These are phyloP conservation scores for Cadophora sp. DNA, from an alignment of 2,329 filamentous ascomycete species.

Conservation along the genomic window DNA sequence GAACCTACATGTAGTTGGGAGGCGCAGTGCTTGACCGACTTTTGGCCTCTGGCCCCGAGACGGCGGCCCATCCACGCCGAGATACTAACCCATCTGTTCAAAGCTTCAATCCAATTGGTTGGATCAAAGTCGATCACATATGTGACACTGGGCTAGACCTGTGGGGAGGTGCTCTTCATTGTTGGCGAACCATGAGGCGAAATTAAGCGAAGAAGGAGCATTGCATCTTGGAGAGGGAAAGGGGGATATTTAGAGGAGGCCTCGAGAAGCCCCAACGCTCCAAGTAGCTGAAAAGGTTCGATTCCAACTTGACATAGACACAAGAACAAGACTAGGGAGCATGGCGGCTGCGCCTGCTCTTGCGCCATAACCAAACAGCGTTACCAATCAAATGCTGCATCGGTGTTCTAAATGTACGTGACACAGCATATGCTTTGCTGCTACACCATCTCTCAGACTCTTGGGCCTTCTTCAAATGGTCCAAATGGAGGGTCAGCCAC, in stretches of 20 bases:
- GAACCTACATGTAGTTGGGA: neutral
- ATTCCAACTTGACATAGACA: no score
- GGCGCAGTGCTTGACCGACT: slow-evolving; percentile 2
- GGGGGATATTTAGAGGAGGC: neutral
- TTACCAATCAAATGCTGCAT: neutral
- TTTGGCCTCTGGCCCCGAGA: neutral
- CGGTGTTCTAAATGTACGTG: neutral
- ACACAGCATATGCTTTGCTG: neutral
- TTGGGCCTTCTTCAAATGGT: neutral
- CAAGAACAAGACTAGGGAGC: neutral
- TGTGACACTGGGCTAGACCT: neutral
- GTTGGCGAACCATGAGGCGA: neutral
- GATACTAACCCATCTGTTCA: neutral
- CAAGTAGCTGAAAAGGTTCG: no score
- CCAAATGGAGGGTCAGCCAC: neutral
- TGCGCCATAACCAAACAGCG: neutral
- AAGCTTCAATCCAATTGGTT: neutral
- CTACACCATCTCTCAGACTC: neutral
- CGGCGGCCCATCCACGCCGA: neutral
- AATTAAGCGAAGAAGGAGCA: neutral
- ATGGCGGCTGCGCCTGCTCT: neutral
- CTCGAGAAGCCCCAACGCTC: no score
- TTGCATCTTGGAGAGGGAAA: no score
- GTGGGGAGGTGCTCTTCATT: neutral
- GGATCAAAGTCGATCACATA: neutral